Evolutionary conservation across 805 yeast genomes (phyloP), one percentile per base, ranked within the genome.

Genomic region (Zygoascus bituminiphila): DNA sequence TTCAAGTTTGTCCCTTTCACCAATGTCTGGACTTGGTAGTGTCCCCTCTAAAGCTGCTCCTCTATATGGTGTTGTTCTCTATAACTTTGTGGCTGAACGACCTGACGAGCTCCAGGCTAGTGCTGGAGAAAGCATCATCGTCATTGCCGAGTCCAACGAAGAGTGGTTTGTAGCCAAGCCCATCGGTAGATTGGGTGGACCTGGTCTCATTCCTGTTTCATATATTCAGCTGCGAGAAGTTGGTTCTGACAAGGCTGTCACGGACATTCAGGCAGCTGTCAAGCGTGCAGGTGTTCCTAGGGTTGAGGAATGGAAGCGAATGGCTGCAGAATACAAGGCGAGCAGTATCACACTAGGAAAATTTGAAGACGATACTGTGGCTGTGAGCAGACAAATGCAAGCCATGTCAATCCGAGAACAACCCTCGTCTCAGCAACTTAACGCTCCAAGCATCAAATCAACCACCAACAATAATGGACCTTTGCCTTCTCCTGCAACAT

Each of bases 101-200:
- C 63, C 78, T 7, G 98, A 94, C 68, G 99, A 93, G 66, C 74
- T 93, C 54, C 82, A 83, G 54, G 87, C 91, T 2, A 61, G 66
- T 24, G 85, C 85, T 1, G 97, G 97, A 35, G 99, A 93, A 59
- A 83, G 85, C 58, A 76, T 93, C 53, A 85, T 89, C 25, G 79
- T 94, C 10, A 91, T 96, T 67, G 99, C 99, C 1, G 97, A 91
- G 66, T 95, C 91, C 62, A 88, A 88, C 48, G 84, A 74, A 55
- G 99, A 94, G 68, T 93, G 99, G 99, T 89, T 88, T 58, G 93
- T 93, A 51, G 98, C 97, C 4, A 93, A 93, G 64, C 96, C 96
- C 12, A 85, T 93, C 39, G 94, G 91, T 51, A 73, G 97, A 47
- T 71, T 93, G 35, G 98, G 98, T 22, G 98, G 97, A 0, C 98